Evolutionary conservation across 2,329 filamentous ascomycete genomes (phyloP), one percentile per base, ranked within the genome.

Genomic region (Trichothecium sympodiale): DNA sequence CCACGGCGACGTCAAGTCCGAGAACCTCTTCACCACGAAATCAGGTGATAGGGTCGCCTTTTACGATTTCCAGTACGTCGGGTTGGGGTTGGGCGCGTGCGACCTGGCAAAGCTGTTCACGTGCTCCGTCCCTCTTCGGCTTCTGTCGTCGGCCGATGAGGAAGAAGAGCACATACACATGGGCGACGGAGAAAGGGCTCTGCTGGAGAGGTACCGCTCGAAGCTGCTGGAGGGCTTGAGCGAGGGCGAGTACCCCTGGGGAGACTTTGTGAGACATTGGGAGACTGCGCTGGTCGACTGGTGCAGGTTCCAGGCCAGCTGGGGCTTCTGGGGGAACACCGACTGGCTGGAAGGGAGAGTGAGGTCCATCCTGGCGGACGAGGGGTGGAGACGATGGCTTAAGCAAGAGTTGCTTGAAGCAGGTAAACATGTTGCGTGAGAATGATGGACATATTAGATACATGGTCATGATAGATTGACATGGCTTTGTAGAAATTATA

Each of bases 11-110:
- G 76, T 81, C 35, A 83, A 83, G 51, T 77, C 72, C 0, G 77
- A 81, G 44, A 83, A 83, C 39, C 61, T 82, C 6, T 80, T 80
- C 46, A 73, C 71, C 1, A 74, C 59, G 0, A 38, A 47, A 0
- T 43, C 50, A 0, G 74, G 71, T 1, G 53, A 67, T 2, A 40
- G 57, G 4, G 74, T 77, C 2, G 76, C 73, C 1, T 77, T 83
- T 42, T 81, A 76, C 46, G 79, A 83, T 48, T 83, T 83, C 38
- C 78, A 83, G 44, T 83, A 83, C 43, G 67, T 71, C 0, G 79
- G 79, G 0, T 52, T 80, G 0, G 77, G 78, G 0, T 50, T 81
- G 0, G 77, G 78, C 0, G 76, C 74, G 0, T 77, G 76, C 43
- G 79, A 83, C 49, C 56, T 82, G 0, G 77, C 76, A 2, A 81